Conservation (phyloP, 176 grass and related monocot genomes). For the Carex myosuroides region DNA sequence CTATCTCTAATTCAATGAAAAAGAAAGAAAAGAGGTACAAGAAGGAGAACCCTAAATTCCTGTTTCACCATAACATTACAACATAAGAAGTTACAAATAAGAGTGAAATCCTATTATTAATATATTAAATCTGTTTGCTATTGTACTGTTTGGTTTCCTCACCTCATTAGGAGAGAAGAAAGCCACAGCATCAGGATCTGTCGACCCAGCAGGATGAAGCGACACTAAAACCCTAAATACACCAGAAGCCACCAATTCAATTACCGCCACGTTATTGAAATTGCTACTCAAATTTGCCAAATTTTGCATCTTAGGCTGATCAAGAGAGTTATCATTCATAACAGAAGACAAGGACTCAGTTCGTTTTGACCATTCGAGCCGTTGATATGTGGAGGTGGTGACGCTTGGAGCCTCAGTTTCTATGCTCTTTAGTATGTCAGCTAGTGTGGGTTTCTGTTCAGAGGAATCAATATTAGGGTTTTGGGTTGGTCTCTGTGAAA, state of each 20-base stretch:
- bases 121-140: neutral
- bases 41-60: neutral
- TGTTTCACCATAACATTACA: neutral
- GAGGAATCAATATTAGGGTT: neutral
- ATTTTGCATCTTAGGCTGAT: slow-evolving; percentile 55
- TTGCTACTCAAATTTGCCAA: slow-evolving; percentile 41
- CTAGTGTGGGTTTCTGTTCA: slow-evolving; percentile 49
- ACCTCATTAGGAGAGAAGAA: slow-evolving; percentile 96
- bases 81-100: neutral
- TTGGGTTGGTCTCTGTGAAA: neutral
- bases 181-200: slow-evolving; percentile 70
- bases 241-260: slow-evolving; percentile 75
- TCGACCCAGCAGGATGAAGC: slow-evolving; percentile 84
- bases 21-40: neutral
- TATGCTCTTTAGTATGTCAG: slow-evolving; percentile 66
- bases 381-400: slow-evolving; percentile 66
- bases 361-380: slow-evolving; percentile 93
- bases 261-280: slow-evolving; percentile 64
- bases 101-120: neutral
- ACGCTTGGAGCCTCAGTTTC: slow-evolving; percentile 54
- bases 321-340: slow-evolving; percentile 48
- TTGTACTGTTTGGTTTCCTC: neutral
- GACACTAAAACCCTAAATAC: slow-evolving; percentile 93
- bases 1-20: neutral
- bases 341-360: slow-evolving; percentile 51